These are phyloP conservation scores for Pleurotus sapidus DNA, from an alignment of 768 basidiomycete genomes.

Conservation along the genomic window DNA sequence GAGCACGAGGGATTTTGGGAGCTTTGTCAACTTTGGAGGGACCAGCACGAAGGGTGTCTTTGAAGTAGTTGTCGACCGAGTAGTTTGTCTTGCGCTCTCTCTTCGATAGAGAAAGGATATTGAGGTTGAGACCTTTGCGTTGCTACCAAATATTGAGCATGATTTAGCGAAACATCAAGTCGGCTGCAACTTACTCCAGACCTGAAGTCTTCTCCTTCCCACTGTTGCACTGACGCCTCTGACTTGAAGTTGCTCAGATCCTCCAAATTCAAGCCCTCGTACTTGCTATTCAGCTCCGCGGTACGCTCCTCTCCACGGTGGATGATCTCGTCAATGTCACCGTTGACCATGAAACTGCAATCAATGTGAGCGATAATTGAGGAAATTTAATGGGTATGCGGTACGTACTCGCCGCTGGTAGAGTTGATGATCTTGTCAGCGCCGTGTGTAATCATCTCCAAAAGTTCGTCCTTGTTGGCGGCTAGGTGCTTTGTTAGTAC, in stretches of 20 bases:
- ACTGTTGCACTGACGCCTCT: slow-evolving; percentile 86
- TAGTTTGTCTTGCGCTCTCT: slow-evolving; percentile 93
- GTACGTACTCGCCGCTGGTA: slow-evolving; percentile 50
- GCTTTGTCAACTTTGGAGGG: slow-evolving; percentile 78
- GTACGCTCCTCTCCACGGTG: slow-evolving; percentile 89
- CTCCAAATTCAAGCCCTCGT: slow-evolving; percentile 89
- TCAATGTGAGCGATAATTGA: background rate
- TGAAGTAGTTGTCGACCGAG: slow-evolving; percentile 94
- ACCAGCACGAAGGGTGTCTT: slow-evolving; percentile 81
- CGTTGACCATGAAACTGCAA: slow-evolving; percentile 69
- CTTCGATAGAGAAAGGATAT: slow-evolving; percentile 85
- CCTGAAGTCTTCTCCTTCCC: slow-evolving; percentile 95
- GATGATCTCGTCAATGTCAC: slow-evolving; percentile 95
- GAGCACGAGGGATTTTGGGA: slow-evolving; percentile 79
- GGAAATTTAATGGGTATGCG: background rate
- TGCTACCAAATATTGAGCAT: slow-evolving; percentile 20
- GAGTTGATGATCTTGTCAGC: slow-evolving; percentile 95
- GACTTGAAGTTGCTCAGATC: slow-evolving; percentile 97
- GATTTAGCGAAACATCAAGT: too few species aligned
- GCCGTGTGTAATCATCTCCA: slow-evolving; percentile 98
- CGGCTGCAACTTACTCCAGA: slow-evolving; percentile 48
- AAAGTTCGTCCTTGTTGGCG: slow-evolving; percentile 90
- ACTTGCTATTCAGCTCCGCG: slow-evolving; percentile 83
- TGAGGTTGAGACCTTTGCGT: slow-evolving; percentile 70
- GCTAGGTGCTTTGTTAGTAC: slow-evolving; percentile 38